Evolutionary conservation across 1,284 basidiomycete genomes (phyloP).

Genomic region (Puccinia polysora): DNA sequence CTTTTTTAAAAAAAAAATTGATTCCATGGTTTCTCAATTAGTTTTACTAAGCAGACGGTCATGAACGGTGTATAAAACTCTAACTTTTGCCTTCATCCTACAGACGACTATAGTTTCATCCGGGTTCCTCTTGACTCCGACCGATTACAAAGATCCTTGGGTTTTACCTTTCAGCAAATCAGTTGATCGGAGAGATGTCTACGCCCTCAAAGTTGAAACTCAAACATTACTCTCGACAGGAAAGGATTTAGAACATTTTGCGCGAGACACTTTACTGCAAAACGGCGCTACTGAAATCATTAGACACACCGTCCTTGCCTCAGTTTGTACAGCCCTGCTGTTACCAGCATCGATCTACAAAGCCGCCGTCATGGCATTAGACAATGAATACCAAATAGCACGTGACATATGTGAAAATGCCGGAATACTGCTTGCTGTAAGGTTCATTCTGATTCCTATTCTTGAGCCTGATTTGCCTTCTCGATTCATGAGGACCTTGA

Average conservation of each 20-base stretch:
- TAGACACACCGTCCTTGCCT: conserved; percentile 34
- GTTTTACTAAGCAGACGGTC: too few relatives aligned
- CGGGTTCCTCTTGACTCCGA: conserved; percentile 32
- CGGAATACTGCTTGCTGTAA: conserved; percentile 33
- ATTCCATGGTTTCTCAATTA: background rate
- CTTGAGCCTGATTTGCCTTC: too few relatives aligned
- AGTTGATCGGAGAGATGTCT: conserved; percentile 31
- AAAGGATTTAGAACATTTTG: conserved; percentile 30
- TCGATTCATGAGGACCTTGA: background rate
- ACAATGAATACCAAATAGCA: conserved; percentile 40
- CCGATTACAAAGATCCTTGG: conserved; percentile 42
- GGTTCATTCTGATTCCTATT: too few relatives aligned
- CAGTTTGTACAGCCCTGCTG: conserved; percentile 21
- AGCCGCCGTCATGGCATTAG: conserved; percentile 27
- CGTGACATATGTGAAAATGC: conserved; percentile 42
- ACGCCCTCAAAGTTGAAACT: conserved; percentile 39
- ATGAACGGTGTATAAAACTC: too few relatives aligned
- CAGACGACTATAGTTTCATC: conserved; percentile 41
- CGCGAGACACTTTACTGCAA: conserved; percentile 24
- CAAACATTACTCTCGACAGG: conserved; percentile 19
- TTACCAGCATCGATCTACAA: conserved; percentile 40
- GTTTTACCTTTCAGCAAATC: conserved; percentile 21
- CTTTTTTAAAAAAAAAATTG: background rate
- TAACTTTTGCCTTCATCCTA: too few relatives aligned
- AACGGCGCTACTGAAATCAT: conserved; percentile 35